These are phyloP conservation scores for Cryomyces antarcticus DNA, from an alignment of 495 filamentous ascomycete genomes.

Conservation along the genomic window DNA sequence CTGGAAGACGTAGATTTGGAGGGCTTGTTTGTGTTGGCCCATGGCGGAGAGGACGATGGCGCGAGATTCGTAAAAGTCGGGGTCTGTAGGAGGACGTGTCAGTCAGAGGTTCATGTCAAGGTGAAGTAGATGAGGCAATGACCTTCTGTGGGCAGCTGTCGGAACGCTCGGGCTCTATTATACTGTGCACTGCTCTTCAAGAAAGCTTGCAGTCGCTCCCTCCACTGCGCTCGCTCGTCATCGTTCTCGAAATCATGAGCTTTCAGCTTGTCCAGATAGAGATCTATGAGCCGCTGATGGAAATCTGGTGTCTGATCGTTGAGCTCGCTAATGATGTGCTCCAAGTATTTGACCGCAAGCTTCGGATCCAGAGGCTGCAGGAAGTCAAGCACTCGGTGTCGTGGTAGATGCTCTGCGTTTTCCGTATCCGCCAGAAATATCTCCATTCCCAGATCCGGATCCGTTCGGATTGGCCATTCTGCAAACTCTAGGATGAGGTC, in stretches of 20 bases:
- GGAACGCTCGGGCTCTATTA: constrained; percentile 52
- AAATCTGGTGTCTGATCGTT: constrained; percentile 69
- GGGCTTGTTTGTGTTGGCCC: constrained; percentile 80
- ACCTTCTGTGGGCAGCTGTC: constrained; percentile 61
- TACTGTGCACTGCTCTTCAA: constrained; percentile 61
- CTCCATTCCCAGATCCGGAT: constrained; percentile 76
- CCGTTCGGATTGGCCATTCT: constrained; percentile 59
- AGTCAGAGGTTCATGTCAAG: background rate
- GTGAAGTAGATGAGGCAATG: constrained; percentile 3
- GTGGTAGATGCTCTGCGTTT: constrained; percentile 76
- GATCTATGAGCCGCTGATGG: constrained; percentile 60
- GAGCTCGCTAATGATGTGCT: constrained; percentile 77
- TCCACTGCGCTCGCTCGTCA: constrained; percentile 32
- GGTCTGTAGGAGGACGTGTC: constrained; percentile 28
- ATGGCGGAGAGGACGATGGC: constrained; percentile 89
- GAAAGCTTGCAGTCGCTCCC: constrained; percentile 49
- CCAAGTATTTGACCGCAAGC: constrained; percentile 67
- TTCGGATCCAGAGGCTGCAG: constrained; percentile 43
- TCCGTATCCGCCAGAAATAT: constrained; percentile 86
- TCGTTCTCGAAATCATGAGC: constrained; percentile 21
- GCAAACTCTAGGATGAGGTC: constrained; percentile 83
- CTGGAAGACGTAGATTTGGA: constrained; percentile 94
- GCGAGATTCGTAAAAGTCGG: constrained; percentile 71
- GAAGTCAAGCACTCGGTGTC: constrained; percentile 54
- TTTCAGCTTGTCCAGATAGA: constrained; percentile 50